Evolutionary conservation across 345 rosid genomes (phyloP).

Genomic region (Linum tenue): DNA sequence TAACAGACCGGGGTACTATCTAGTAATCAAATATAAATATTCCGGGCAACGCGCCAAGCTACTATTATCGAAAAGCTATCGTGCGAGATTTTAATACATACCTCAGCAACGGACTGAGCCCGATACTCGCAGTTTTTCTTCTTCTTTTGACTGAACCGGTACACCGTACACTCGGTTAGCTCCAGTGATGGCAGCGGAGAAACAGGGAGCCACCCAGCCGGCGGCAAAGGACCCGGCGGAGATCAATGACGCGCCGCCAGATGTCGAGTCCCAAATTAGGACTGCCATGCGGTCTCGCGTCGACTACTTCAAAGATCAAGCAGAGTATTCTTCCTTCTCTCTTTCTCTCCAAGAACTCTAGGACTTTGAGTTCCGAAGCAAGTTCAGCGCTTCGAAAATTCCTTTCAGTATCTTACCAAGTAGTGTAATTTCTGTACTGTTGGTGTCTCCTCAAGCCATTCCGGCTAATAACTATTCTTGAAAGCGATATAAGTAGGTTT

Average conservation of each 20-base stretch:
- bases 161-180: neutral
- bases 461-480: too few relatives aligned
- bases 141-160: too few relatives aligned
- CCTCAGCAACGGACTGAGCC: too few relatives aligned
- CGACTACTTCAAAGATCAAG: constrained; percentile 47
- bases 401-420: neutral
- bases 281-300: constrained; percentile 69
- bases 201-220: constrained; percentile 4
- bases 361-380: neutral
- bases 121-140: too few relatives aligned
- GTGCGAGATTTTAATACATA: too few relatives aligned
- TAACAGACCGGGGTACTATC: too few relatives aligned
- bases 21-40: too few relatives aligned
- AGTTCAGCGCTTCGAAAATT: neutral
- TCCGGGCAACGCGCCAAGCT: too few relatives aligned
- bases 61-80: too few relatives aligned
- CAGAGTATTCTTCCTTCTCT: constrained; percentile 45
- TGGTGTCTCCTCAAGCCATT: too few relatives aligned
- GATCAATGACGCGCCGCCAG: constrained; percentile 7
- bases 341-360: neutral
- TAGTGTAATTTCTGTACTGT: too few relatives aligned
- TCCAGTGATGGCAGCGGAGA: constrained; percentile 30
- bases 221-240: constrained; percentile 14
- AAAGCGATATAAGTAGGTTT: neutral
- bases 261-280: constrained; percentile 48